Evolutionary conservation across 1,139 yeast genomes (phyloP).

Genomic region (Candida sanyaensis): DNA sequence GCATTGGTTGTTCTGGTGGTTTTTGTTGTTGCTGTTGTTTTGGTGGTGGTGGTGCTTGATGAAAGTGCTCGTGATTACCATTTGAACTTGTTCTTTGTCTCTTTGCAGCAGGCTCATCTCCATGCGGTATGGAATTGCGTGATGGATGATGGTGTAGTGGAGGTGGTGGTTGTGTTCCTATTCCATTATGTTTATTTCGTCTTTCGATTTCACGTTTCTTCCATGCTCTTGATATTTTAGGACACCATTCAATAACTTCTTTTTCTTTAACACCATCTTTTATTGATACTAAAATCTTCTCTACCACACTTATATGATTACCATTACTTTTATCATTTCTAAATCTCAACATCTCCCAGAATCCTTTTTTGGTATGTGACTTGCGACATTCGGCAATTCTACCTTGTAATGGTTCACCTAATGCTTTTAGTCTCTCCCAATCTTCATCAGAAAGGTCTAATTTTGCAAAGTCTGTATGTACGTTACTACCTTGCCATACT

Average conservation of each 20-base stretch:
- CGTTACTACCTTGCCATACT: slow-evolving; percentile 79
- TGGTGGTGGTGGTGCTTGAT: slow-evolving; percentile 11
- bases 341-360: slow-evolving; percentile 85
- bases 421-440: slow-evolving; percentile 74
- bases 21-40: slow-evolving; percentile 10
- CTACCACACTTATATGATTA: slow-evolving; percentile 78
- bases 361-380: slow-evolving; percentile 51
- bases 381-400: slow-evolving; percentile 82
- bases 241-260: slow-evolving; percentile 58
- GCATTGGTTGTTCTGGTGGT: slow-evolving; percentile 2
- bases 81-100: slow-evolving; percentile 7
- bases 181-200: slow-evolving; percentile 16
- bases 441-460: slow-evolving; percentile 67
- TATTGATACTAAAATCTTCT: slow-evolving; percentile 79
- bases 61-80: slow-evolving; percentile 3
- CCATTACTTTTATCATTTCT: slow-evolving; percentile 92
- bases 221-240: slow-evolving; percentile 36
- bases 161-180: slow-evolving; percentile 2
- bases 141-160: slow-evolving; percentile 7
- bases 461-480: slow-evolving; percentile 68
- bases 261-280: slow-evolving; percentile 83
- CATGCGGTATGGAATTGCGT: slow-evolving; percentile 1
- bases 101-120: slow-evolving; percentile 13
- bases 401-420: slow-evolving; percentile 85
- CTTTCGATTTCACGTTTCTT: slow-evolving; percentile 36